phyloP scores from a whole-genome alignment of 1,284 basidiomycete species.

The Cutaneotrichosporon sp. region DNA sequence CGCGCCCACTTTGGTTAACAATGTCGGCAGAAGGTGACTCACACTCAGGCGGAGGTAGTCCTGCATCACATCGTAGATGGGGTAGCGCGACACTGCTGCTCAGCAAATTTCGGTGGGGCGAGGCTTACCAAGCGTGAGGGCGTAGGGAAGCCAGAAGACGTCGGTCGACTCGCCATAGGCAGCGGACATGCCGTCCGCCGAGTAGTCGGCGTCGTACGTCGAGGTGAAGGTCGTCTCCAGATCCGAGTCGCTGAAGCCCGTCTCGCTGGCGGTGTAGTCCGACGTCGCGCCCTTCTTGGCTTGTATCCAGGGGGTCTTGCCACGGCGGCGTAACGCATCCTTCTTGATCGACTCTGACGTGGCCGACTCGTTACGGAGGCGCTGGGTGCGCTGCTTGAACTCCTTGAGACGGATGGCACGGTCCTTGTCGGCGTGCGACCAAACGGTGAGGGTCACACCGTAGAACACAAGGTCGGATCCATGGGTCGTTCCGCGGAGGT shows the following conservation, averaged over 20 bases:
- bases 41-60: constrained; percentile 77
- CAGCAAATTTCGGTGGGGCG: constrained; percentile 1
- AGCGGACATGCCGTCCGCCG: constrained; percentile 24
- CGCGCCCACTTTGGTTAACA: constrained; percentile 70
- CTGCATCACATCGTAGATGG: constrained; percentile 88
- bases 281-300: constrained; percentile 10
- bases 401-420: constrained; percentile 58
- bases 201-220: constrained; percentile 19
- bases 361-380: constrained; percentile 22
- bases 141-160: constrained; percentile 90
- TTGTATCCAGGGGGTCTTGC: constrained; percentile 16
- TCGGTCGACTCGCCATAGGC: constrained; percentile 62
- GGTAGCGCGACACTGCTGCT: constrained; percentile 74
- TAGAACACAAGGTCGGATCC: constrained; percentile 65
- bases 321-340: constrained; percentile 11
- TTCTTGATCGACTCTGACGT: constrained; percentile 18
- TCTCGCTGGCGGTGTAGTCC: constrained; percentile 63
- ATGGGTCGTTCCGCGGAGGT: constrained; percentile 62
- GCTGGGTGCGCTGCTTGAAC: constrained; percentile 31
- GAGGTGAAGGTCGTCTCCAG: constrained; percentile 30
- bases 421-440: constrained; percentile 88
- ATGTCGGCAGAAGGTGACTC: constrained; percentile 10
- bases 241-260: constrained; percentile 68
- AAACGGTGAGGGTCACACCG: constrained; percentile 87
- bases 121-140: constrained; percentile 61